Percentiles rank a stretch among this genome's conserved stretches.
Conservation (phyloP, 441 rosid species). For the Corymbia calophylla region DNA sequence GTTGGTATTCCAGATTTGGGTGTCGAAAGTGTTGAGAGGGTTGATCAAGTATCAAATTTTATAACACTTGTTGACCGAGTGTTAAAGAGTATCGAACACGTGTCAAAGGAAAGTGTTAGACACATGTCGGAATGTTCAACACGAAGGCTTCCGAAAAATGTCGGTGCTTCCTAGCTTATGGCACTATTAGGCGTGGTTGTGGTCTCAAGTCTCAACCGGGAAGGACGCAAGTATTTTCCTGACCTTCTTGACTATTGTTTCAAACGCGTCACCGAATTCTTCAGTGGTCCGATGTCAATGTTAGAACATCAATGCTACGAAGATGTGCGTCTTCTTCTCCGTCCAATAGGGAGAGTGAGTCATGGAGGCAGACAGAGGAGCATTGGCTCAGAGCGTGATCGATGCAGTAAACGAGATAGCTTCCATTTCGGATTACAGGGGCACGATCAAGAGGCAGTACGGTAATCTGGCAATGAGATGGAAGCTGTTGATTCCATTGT, state of each 20-base stretch:
- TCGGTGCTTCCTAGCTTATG: not conserved
- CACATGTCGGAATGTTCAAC: no score
- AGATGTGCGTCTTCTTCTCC: not conserved
- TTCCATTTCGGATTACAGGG: constrained; percentile 37
- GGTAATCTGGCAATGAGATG: constrained; percentile 57
- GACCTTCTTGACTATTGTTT: not conserved
- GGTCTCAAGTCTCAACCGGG: not conserved
- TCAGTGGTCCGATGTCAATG: not conserved
- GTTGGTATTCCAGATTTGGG: no score
- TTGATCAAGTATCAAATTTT: no score
- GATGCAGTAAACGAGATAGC: constrained; percentile 56
- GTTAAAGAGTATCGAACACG: no score
- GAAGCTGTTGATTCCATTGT: constrained; percentile 73
- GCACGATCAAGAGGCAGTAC: constrained; percentile 57
- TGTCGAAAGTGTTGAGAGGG: no score
- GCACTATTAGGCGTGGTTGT: not conserved
- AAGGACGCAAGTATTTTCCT: not conserved
- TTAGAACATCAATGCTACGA: not conserved
- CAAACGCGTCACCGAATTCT: not conserved
- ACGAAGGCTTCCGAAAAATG: no score
- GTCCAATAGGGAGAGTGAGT: not conserved
- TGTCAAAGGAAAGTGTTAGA: no score
- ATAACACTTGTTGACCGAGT: no score
- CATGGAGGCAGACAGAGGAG: constrained; percentile 35
- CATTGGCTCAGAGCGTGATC: constrained; percentile 38